Conservation (phyloP, 371 early-diverging fungal species). For the Mucor racemosus region DNA sequence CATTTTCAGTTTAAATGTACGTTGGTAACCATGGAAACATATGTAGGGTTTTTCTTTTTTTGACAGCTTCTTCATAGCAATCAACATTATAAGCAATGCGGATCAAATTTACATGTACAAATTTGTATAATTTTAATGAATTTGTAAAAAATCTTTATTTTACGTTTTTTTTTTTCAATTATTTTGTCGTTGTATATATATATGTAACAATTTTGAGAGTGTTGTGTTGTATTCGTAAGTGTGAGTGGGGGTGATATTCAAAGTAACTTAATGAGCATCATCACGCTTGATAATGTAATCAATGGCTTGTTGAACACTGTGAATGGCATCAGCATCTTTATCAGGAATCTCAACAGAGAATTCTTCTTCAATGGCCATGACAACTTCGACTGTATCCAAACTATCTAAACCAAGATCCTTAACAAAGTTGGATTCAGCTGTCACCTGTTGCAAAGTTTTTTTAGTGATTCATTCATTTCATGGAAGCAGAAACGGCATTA, state of each 20-base stretch:
- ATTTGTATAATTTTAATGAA: conserved; percentile 7
- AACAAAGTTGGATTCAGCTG: conserved; percentile 84
- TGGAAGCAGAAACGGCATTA: too few relatives aligned
- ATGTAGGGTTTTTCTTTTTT: too few relatives aligned
- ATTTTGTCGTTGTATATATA: neutral
- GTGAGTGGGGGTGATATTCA: neutral
- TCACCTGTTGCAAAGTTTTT: conserved; percentile 60
- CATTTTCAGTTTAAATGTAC: too few relatives aligned
- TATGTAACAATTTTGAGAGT: conserved; percentile 3
- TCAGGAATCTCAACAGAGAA: conserved; percentile 98
- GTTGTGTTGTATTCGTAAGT: neutral
- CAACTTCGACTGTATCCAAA: conserved; percentile 97
- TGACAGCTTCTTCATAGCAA: too few relatives aligned
- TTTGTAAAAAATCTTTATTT: neutral
- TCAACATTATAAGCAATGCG: too few relatives aligned
- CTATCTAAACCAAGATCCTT: conserved; percentile 95
- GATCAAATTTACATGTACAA: neutral
- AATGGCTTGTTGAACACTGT: conserved; percentile 86
- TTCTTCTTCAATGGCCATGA: conserved; percentile 99
- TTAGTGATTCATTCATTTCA: too few relatives aligned
- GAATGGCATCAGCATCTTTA: conserved; percentile 95
- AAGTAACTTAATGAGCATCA: conserved; percentile 73
- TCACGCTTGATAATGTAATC: conserved; percentile 80
- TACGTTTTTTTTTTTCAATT: neutral
- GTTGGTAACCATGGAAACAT: too few relatives aligned